These are phyloP conservation scores for Sicyos baderoa DNA, from an alignment of 306 rosid genomes.

Conservation along the genomic window DNA sequence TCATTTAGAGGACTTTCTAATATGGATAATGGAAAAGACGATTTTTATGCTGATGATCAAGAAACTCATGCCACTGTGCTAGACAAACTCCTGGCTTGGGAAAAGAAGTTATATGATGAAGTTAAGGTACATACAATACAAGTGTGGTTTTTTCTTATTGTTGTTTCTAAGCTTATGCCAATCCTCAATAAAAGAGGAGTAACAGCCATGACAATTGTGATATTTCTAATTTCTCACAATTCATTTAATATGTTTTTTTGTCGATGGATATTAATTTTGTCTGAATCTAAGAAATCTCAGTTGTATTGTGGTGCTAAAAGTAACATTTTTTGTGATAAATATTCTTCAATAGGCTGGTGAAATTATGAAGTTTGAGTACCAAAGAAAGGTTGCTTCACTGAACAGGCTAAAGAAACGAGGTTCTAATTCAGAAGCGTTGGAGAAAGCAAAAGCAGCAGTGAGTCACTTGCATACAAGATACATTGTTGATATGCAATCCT, in stretches of 20 bases:
- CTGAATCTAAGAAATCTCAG: neutral
- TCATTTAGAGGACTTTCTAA: slow-evolving; percentile 55
- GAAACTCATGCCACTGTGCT: slow-evolving; percentile 88
- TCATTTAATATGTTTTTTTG: neutral
- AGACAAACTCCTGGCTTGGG: slow-evolving; percentile 96
- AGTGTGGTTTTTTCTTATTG: neutral
- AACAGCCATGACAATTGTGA: neutral
- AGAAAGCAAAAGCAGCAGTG: slow-evolving; percentile 86
- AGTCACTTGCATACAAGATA: slow-evolving; percentile 95
- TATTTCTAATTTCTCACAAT: neutral
- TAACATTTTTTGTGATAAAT: neutral
- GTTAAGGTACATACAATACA: slow-evolving; percentile 69
- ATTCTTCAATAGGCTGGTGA: slow-evolving; percentile 63
- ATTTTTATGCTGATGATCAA: slow-evolving; percentile 54
- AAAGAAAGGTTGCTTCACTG: slow-evolving; percentile 65
- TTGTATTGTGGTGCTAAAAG: neutral
- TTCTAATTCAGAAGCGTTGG: slow-evolving; percentile 58
- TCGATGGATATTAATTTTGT: neutral
- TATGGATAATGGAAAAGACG: slow-evolving; percentile 62
- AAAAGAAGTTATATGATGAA: slow-evolving; percentile 86
- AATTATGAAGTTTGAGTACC: slow-evolving; percentile 81
- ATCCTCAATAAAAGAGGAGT: neutral
- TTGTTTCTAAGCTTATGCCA: neutral
- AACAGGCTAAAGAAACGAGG: slow-evolving; percentile 68
- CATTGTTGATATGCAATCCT: slow-evolving; percentile 90